Conservation (phyloP, 768 basidiomycete genomes). For the Calocera cornea region DNA sequence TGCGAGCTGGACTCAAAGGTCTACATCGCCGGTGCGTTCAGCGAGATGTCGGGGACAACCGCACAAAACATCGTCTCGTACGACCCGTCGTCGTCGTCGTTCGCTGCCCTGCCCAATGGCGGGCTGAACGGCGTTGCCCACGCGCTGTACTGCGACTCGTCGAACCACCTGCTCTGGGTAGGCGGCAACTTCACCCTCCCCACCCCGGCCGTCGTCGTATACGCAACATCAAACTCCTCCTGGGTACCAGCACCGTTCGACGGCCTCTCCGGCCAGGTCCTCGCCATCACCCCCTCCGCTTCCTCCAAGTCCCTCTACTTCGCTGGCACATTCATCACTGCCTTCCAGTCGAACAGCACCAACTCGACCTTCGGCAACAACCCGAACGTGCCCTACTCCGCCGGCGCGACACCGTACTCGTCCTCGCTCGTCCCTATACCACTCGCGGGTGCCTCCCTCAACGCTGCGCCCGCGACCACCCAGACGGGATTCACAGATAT, state of each 20-base stretch:
- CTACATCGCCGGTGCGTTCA: slow-evolving; percentile 77
- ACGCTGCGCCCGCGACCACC: slow-evolving; percentile 50
- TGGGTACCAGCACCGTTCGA: slow-evolving; percentile 75
- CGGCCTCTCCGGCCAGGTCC: slow-evolving; percentile 65
- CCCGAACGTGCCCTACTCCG: slow-evolving; percentile 71
- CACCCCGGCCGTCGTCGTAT: slow-evolving; percentile 43
- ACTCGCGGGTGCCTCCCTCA: slow-evolving; percentile 40
- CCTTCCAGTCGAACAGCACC: slow-evolving; percentile 42
- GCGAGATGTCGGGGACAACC: slow-evolving; percentile 45
- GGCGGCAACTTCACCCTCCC: slow-evolving; percentile 47
- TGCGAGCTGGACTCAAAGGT: slow-evolving; percentile 56
- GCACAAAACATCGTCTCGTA: slow-evolving; percentile 69
- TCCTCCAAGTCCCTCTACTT: slow-evolving; percentile 69
- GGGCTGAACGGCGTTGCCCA: slow-evolving; percentile 67
- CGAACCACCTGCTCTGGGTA: slow-evolving; percentile 55
- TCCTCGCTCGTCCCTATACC: slow-evolving; percentile 79
- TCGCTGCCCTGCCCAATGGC: slow-evolving; percentile 48
- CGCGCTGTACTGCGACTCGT: slow-evolving; percentile 62
- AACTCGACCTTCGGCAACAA: slow-evolving; percentile 52
- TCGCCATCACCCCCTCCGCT: slow-evolving; percentile 60
- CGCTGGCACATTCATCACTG: slow-evolving; percentile 72
- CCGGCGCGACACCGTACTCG: slow-evolving; percentile 72
- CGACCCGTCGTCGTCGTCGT: slow-evolving; percentile 39
- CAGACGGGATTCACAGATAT: slow-evolving; percentile 50
- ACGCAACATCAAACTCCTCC: slow-evolving; percentile 43